Base-by-base conservation (phyloP, 306 rosid species). In the Lathyrus sativus region DNA sequence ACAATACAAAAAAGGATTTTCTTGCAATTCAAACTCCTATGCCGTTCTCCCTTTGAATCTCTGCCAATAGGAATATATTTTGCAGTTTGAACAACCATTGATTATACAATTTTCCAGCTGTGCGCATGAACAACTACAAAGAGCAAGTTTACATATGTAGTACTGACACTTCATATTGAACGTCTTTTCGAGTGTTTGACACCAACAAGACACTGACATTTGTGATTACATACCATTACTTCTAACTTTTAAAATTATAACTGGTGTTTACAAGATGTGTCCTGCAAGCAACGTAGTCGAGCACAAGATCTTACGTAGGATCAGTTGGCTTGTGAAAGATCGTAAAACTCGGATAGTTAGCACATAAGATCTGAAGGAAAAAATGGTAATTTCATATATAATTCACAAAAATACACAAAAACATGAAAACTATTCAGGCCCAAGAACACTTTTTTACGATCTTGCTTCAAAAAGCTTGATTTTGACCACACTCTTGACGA, bases 21-120 rank as follows among this genome's bases (percentile, higher is more conserved):
- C 42, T 9, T 14, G 71, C 74, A 64, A 74, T 14, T 67, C 71
- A 64, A 74, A 56, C 45, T 19, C 6, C 22, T 22, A 4, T 19
- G 5, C 0, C 0, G 37, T 54, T 43, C 9, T 31, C 45, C 19
- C 24, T 17, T 12, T n/a, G 11, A 5, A 22, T 19, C 12, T 72
- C 12, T 4, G 13, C 17, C 38, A 28, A 43, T 54, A 39, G 12
- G 54, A 7, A 22, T 9, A 58, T 35, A 35, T 18, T 56, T 18
- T 38, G 9, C 6, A 43, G 8, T 38, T 38, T 22, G 6, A 44
- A 56, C 42, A 64, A 64, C 12, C 12, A 31, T 55, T 31, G 41
- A 14, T 38, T 22, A 29, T 28, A 50, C 35, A 28, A 31, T 51
- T 73, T 42, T 3, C 67, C 17, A 46, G 1, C 22, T 11, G 49